These are phyloP conservation scores for Termitomyces heimii DNA, from an alignment of 768 basidiomycete genomes.

Conservation along the genomic window DNA sequence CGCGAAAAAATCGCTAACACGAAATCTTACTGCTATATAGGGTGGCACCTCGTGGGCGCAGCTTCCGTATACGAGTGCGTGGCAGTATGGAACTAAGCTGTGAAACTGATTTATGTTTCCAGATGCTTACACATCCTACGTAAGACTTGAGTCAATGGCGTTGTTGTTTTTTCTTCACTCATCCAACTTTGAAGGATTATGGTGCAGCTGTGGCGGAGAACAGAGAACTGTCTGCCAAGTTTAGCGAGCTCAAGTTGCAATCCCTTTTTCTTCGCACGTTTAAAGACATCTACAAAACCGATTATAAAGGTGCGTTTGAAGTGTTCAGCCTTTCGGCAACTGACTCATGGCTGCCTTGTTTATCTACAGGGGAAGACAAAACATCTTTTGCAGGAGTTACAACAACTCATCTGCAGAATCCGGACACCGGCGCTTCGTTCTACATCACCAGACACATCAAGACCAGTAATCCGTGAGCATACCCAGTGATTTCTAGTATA, in stretches of 20 bases:
- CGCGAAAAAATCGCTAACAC: neutral
- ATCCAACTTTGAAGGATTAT: slow-evolving; percentile 8
- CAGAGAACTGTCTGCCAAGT: slow-evolving; percentile 11
- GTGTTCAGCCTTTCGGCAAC: neutral
- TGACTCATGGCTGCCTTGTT: neutral
- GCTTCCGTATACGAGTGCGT: slow-evolving; percentile 12
- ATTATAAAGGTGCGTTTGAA: slow-evolving; percentile 4
- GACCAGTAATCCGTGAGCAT: slow-evolving; percentile 7
- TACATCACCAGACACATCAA: slow-evolving; percentile 12
- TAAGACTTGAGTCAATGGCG: neutral
- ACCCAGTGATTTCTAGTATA: neutral
- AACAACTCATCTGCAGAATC: slow-evolving; percentile 13
- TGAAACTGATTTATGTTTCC: neutral
- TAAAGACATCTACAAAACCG: slow-evolving; percentile 9
- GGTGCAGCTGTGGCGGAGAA: slow-evolving; percentile 12
- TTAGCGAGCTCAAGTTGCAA: slow-evolving; percentile 13
- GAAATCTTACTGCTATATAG: neutral
- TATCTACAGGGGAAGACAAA: slow-evolving; percentile 10
- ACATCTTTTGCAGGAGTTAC: slow-evolving; percentile 11
- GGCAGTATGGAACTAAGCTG: no score
- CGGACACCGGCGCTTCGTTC: slow-evolving; percentile 11
- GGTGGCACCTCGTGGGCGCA: slow-evolving; percentile 14
- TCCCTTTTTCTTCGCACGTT: slow-evolving; percentile 14
- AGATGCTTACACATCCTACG: slow-evolving; percentile 15
- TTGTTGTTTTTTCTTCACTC: neutral